Percentiles rank a stretch among this genome's conserved stretches.
Conservation (phyloP, 2,329 filamentous ascomycete genomes). For the Colletotrichum truncatum region DNA sequence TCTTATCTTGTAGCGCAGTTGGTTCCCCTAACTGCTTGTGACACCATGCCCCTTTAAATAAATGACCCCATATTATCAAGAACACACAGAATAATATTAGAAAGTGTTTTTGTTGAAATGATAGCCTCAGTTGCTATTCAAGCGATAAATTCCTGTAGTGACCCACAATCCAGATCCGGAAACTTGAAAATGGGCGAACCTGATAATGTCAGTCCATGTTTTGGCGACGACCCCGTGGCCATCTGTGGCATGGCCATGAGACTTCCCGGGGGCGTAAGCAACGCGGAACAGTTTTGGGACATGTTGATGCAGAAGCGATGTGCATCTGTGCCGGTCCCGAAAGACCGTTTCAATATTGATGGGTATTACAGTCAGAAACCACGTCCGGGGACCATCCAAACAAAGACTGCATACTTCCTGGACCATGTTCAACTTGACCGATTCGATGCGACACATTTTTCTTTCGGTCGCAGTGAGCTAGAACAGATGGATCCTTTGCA, state of each 20-base stretch:
- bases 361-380: neutral
- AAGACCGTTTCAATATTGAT: neutral
- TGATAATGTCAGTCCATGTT: neutral
- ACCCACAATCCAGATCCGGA: neutral
- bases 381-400: neutral
- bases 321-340: neutral
- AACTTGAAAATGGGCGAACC: neutral
- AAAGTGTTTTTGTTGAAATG: neutral
- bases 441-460: conserved; percentile 3
- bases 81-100: neutral
- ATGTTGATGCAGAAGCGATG: neutral
- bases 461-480: neutral
- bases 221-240: neutral
- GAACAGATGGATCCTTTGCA: conserved; percentile 41
- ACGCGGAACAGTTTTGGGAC: conserved; percentile 1
- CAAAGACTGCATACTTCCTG: neutral
- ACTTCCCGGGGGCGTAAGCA: conserved; percentile 4
- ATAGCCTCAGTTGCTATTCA: neutral
- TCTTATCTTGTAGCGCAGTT: too few relatives aligned
- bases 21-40: too few relatives aligned
- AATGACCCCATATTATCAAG: neutral
- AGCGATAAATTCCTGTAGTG: neutral
- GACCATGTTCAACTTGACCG: neutral
- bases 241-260: conserved; percentile 15
- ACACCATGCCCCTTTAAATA: neutral